These are phyloP conservation scores for Rosa multiflora DNA, from an alignment of 306 rosid species.

Conservation along the genomic window DNA sequence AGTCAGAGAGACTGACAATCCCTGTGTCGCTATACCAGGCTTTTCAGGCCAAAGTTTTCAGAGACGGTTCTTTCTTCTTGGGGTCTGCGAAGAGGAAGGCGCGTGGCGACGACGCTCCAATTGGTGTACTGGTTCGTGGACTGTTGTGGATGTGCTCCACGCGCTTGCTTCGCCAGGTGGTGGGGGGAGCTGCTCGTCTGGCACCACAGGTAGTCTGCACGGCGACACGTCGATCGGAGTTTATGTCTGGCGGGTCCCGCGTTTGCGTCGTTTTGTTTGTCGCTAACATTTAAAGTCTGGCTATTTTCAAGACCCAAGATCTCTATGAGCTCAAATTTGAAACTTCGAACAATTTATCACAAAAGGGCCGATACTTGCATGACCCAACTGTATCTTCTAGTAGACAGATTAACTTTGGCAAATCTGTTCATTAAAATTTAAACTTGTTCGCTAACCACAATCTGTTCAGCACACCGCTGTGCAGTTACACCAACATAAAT, in stretches of 20 bases:
- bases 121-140: not conserved
- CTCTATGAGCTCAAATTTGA: no score
- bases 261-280: no score
- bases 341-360: no score
- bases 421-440: no score
- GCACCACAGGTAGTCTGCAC: not conserved
- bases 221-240: constrained; percentile 9
- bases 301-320: no score
- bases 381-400: no score
- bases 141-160: constrained; percentile 16
- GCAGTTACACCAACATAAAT: no score
- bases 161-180: constrained; percentile 7
- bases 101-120: not conserved
- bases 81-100: not conserved
- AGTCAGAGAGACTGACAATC: not conserved
- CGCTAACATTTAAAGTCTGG: no score
- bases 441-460: no score
- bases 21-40: not conserved
- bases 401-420: no score
- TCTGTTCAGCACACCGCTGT: no score
- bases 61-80: not conserved
- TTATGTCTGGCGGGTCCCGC: not conserved
- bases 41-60: constrained; percentile 14
- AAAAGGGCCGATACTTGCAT: no score
- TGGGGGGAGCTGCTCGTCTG: not conserved